A percentile compares a stretch with the other conserved stretches of the same genome.
Conservation (phyloP, 805 yeast species). For the Pichia sporocuriosa region DNA sequence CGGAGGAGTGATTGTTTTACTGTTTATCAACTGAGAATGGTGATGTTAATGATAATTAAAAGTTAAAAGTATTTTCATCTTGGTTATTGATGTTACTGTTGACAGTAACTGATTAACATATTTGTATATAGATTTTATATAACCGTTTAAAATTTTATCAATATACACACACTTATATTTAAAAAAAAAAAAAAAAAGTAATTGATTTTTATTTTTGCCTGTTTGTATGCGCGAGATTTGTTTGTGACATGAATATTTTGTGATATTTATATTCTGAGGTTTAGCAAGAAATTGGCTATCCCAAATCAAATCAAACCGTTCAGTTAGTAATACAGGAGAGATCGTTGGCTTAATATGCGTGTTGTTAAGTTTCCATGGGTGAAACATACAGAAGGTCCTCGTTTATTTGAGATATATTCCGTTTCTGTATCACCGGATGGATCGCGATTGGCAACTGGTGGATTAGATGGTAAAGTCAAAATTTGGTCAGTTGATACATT, state of each 20-base stretch:
- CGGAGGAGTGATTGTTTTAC: slow-evolving; percentile 13
- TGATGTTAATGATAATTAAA: not conserved
- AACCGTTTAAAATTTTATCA: no score
- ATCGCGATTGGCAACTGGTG: slow-evolving; percentile 84
- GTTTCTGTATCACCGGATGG: slow-evolving; percentile 80
- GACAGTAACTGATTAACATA: not conserved
- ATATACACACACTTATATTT: no score
- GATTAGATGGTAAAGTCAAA: slow-evolving; percentile 84
- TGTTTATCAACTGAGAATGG: not conserved
- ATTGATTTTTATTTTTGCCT: no score
- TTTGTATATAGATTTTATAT: not conserved
- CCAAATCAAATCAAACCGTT: no score
- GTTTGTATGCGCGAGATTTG: not conserved
- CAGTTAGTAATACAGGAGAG: no score
- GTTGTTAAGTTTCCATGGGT: slow-evolving; percentile 69
- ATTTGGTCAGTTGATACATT: slow-evolving; percentile 74
- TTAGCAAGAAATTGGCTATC: no score
- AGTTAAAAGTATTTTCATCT: not conserved
- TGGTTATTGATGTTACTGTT: not conserved
- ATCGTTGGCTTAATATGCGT: no score
- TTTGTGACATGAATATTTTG: not conserved
- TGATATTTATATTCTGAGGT: no score
- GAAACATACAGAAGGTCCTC: slow-evolving; percentile 67
- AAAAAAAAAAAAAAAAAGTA: no score
- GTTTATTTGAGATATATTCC: slow-evolving; percentile 79